Conservation (phyloP, 768 basidiomycete species). For the Tylopilus sp. region DNA sequence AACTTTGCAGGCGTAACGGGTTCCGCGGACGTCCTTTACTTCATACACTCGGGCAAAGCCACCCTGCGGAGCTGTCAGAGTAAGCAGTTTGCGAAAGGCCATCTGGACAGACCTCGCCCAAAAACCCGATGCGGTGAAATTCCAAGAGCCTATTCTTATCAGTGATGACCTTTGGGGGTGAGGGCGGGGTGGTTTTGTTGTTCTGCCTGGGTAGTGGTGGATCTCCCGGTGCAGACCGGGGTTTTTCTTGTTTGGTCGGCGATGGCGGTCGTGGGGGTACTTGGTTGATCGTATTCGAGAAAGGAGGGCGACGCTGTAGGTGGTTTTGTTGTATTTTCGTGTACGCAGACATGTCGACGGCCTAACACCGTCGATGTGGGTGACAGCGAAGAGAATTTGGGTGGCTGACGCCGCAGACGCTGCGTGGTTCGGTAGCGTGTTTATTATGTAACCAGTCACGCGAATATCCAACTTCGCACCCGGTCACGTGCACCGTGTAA, state of each 20-base stretch:
- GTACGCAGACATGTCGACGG: constrained; percentile 39
- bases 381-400: constrained; percentile 1
- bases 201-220: constrained; percentile 81
- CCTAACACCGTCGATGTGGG: constrained; percentile 42
- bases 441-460: constrained; percentile 30
- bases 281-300: constrained; percentile 41
- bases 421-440: constrained; percentile 25
- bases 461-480: constrained; percentile 21
- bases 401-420: constrained; percentile 23
- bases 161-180: constrained; percentile 71
- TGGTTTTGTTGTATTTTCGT: constrained; percentile 32
- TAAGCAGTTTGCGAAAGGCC: not conserved
- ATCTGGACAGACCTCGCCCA: constrained; percentile 68
- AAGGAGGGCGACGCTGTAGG: constrained; percentile 40
- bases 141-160: constrained; percentile 57
- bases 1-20: constrained; percentile 84
- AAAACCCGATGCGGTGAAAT: constrained; percentile 72
- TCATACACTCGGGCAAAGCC: constrained; percentile 98
- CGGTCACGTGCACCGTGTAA: constrained; percentile 21
- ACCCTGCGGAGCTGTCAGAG: constrained; percentile 42
- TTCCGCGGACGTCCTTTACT: constrained; percentile 68
- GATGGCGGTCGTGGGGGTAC: constrained; percentile 25
- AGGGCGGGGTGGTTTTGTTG: constrained; percentile 76
- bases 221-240: constrained; percentile 41
- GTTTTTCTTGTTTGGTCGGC: constrained; percentile 38